Evolutionary conservation across 73 alveolate genomes (phyloP).

Genomic region (Paramecium bursaria): DNA sequence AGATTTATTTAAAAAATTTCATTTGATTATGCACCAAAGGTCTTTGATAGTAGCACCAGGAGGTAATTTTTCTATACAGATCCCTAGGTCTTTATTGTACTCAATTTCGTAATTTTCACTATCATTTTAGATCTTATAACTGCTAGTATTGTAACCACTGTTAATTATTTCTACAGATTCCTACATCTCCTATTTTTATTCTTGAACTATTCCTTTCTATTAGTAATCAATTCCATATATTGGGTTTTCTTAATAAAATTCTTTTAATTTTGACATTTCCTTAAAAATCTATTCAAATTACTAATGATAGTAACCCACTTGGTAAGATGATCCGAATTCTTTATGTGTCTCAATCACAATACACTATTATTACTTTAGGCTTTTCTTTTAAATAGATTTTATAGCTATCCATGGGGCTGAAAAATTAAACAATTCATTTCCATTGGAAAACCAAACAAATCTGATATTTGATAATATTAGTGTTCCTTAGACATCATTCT

Average conservation of each 20-base stretch:
- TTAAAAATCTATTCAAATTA: neutral
- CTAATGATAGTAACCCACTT: slow-evolving; percentile 3
- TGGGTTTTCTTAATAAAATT: slow-evolving; percentile 13
- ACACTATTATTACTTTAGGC: neutral
- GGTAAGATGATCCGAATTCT: slow-evolving; percentile 22
- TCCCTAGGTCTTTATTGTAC: neutral
- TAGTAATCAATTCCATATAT: slow-evolving; percentile 19
- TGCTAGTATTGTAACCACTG: neutral
- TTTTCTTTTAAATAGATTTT: neutral
- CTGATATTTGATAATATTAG: slow-evolving; percentile 15
- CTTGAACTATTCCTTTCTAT: neutral
- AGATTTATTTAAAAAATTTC: neutral
- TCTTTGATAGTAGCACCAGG: neutral
- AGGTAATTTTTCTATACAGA: slow-evolving; percentile 6
- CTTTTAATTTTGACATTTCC: slow-evolving; percentile 4
- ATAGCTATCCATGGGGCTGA: slow-evolving; percentile 34
- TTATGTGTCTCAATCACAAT: slow-evolving; percentile 4
- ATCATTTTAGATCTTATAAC: neutral
- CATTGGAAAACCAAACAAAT: slow-evolving; percentile 38
- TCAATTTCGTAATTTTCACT: slow-evolving; percentile 6
- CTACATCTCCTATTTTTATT: neutral
- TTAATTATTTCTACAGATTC: slow-evolving; percentile 10
- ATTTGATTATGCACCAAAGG: slow-evolving; percentile 13
- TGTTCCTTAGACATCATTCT: slow-evolving; percentile 21
- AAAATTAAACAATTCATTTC: slow-evolving; percentile 15